A percentile compares a stretch with the other conserved stretches of the same genome.
Evolutionary conservation across 2,329 filamentous ascomycete species (phyloP).

Genomic region (Raffaelea ambrosiae): DNA sequence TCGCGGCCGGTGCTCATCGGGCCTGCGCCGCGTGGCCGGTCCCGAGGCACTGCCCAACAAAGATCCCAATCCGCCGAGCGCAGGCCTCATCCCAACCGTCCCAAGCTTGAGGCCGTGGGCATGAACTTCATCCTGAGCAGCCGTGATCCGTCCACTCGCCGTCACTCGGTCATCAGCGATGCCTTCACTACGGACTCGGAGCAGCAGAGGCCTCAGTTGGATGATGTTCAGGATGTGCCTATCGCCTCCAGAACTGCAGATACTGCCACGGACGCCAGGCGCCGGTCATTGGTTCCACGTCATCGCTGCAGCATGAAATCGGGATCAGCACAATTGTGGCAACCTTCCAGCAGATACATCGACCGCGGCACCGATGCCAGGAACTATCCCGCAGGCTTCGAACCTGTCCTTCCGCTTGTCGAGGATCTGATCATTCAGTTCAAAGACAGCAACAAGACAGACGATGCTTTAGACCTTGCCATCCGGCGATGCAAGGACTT

Average conservation of each 20-base stretch:
- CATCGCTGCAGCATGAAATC: no score
- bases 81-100: neutral
- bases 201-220: neutral
- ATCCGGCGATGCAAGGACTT: slow-evolving; percentile 33
- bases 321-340: neutral
- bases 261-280: neutral
- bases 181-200: neutral
- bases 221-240: neutral
- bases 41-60: neutral
- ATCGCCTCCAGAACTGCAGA: neutral
- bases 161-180: slow-evolving; percentile 2
- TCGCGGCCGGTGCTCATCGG: slow-evolving; percentile 1
- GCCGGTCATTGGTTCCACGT: neutral
- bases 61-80: slow-evolving; percentile 8
- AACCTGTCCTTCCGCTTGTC: slow-evolving; percentile 38
- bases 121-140: slow-evolving; percentile 9
- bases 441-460: slow-evolving; percentile 30
- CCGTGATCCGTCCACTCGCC: slow-evolving; percentile 9
- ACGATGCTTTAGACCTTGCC: slow-evolving; percentile 35
- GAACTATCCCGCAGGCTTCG: slow-evolving; percentile 3
- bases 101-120: neutral
- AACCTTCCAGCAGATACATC: slow-evolving; percentile 19
- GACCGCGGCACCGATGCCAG: slow-evolving; percentile 31
- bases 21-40: slow-evolving; percentile 1
- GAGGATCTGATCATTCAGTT: slow-evolving; percentile 52